Conservation (phyloP, 176 grass and related monocot genomes). For the Oryza punctata region DNA sequence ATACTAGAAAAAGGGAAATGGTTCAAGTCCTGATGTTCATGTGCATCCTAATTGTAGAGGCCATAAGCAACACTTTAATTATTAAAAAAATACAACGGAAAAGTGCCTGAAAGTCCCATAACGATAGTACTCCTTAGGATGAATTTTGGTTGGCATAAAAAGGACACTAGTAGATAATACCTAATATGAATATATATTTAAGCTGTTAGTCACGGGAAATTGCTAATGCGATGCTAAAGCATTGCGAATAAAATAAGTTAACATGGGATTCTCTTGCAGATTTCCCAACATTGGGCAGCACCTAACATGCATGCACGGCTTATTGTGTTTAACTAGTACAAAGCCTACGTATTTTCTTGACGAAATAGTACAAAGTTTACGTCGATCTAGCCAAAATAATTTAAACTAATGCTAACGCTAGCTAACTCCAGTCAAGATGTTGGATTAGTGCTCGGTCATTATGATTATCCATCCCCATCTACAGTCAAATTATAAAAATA, state of each 20-base stretch:
- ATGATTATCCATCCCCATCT: constrained; percentile 14
- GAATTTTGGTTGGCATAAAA: no score
- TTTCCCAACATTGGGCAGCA: not conserved
- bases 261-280: constrained; percentile 14
- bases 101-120: not conserved
- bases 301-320: constrained; percentile 19
- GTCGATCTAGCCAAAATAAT: not conserved
- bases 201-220: not conserved
- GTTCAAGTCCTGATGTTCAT: no score
- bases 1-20: no score
- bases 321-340: not conserved
- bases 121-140: not conserved
- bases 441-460: constrained; percentile 22
- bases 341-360: not conserved
- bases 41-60: no score
- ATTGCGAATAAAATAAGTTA: not conserved
- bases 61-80: no score
- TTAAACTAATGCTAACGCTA: constrained; percentile 7
- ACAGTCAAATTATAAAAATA: not conserved
- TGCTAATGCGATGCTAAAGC: not conserved
- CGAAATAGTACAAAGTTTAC: not conserved
- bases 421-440: constrained; percentile 7
- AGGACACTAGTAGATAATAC: not conserved
- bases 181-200: not conserved
- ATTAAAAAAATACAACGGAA: not conserved